A percentile compares a stretch with the other conserved stretches of the same genome.
These are phyloP conservation scores for Cystobasidium pallidum DNA, from an alignment of 1,284 basidiomycete species.

Conservation along the genomic window DNA sequence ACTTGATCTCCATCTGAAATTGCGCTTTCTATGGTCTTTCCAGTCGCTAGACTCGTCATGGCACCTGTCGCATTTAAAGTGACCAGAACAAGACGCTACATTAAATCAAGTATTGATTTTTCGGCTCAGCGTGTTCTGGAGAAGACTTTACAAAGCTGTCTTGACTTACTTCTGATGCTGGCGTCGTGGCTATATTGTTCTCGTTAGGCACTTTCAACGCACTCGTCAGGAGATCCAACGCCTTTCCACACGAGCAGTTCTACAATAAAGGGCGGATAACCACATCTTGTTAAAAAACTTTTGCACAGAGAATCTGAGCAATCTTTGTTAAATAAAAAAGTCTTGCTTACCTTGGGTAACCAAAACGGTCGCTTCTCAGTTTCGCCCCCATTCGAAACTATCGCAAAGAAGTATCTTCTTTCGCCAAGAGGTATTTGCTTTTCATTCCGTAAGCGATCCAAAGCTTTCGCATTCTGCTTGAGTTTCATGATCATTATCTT, in stretches of 20 bases:
- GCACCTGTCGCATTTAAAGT: background rate
- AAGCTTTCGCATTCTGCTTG: constrained; percentile 37
- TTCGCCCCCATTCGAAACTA: background rate
- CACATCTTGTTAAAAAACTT: no score
- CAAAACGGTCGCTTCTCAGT: constrained; percentile 1
- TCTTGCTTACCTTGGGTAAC: constrained; percentile 28
- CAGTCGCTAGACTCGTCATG: background rate
- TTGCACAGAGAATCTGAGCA: no score
- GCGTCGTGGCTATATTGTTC: constrained; percentile 31
- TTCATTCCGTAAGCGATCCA: constrained; percentile 19
- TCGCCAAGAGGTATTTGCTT: constrained; percentile 28
- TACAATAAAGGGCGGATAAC: background rate
- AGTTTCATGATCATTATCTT: constrained; percentile 38
- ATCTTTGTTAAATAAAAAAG: background rate
- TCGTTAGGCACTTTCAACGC: constrained; percentile 9
- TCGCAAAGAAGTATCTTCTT: constrained; percentile 30
- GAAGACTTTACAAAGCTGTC: background rate
- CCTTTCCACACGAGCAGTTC: constrained; percentile 34
- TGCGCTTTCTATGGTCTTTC: constrained; percentile 10
- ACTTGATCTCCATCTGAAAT: constrained; percentile 31
- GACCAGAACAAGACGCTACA: constrained; percentile 11
- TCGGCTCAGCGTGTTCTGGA: background rate
- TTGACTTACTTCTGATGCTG: constrained; percentile 22
- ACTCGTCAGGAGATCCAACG: constrained; percentile 29
- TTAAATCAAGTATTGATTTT: background rate